These are phyloP conservation scores for Hamamelis virginiana DNA, from an alignment of 164 flowering plant genomes.

Conservation along the genomic window DNA sequence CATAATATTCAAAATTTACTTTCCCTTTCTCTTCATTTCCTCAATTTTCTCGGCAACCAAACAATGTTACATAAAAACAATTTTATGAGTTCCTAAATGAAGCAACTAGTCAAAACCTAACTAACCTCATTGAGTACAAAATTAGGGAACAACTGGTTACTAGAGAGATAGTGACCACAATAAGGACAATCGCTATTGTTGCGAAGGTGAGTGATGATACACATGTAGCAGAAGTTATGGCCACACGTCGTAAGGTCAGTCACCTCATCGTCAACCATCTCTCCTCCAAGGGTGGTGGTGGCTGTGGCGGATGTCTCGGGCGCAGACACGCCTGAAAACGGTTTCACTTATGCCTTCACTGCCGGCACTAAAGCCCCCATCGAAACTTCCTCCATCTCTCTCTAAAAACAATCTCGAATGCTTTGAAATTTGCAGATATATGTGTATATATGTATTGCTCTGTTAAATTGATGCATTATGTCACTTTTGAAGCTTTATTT, in stretches of 20 bases:
- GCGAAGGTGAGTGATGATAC: constrained; percentile 82
- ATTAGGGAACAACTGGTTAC: constrained; percentile 76
- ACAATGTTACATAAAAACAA: too few relatives aligned
- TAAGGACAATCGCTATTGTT: constrained; percentile 95
- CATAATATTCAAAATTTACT: too few relatives aligned
- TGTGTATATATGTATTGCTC: too few relatives aligned
- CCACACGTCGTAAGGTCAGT: constrained; percentile 80
- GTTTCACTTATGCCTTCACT: constrained; percentile 42
- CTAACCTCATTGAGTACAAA: constrained; percentile 67
- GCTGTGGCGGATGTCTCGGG: constrained; percentile 4
- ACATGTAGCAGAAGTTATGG: constrained; percentile 97
- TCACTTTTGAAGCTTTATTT: too few relatives aligned
- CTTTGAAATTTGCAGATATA: neutral
- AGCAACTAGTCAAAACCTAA: neutral
- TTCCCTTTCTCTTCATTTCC: too few relatives aligned
- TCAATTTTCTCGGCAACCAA: too few relatives aligned
- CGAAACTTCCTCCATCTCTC: constrained; percentile 42
- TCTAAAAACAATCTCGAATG: neutral
- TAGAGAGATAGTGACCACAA: constrained; percentile 68
- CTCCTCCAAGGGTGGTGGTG: too few relatives aligned
- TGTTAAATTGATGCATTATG: too few relatives aligned
- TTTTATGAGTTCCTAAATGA: too few relatives aligned
- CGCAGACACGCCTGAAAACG: constrained; percentile 17
- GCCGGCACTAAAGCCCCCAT: constrained; percentile 62
- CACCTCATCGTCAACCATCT: constrained; percentile 12